Base-by-base conservation (phyloP, 2,329 filamentous ascomycete species). In the Claviceps spartinae region DNA sequence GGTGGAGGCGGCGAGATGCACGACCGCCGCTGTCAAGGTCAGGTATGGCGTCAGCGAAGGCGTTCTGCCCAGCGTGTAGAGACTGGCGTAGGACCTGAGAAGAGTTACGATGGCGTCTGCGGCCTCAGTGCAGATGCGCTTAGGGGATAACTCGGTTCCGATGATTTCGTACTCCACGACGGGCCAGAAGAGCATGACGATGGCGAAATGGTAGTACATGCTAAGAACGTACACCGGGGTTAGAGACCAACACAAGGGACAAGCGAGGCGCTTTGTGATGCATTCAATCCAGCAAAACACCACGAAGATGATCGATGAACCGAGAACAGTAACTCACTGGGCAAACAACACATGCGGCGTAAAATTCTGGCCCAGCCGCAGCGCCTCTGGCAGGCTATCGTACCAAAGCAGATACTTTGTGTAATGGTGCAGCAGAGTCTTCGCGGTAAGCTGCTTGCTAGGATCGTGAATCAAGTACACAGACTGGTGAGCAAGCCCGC, bases 331-430 rank as follows among this genome's bases (percentile, higher is more conserved):
- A 30, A 59, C 84, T 72, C 70, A 87, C 84, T 88, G 84, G 41
- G 84, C 76, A 55, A 85, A 82, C n/a, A 88, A 67, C 38, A 87
- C 82, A 44, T 85, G 79, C 14, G 85, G 83, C 3, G 83, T 82
- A 48, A 85, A 85, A 56, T 82, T 85, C 53, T 83, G 76, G 2
- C 80, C 79, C 3, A 87, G 64, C 18, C 76, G 72, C 47, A 88
- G 69, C 1, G 78, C 74, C 52, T 78, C 73, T 0, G 84, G 84
- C 53, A 88, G 76, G 24, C 69, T 71, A 52, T 79, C 77, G 62
- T 87, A 86, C 85, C 84, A 88, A 48, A 78, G 75, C 8, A 85
- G 72, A 58, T 85, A 88, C 57, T 81, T 75, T 0, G 76, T 79
- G 57, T 88, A 86, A 22, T 79, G 77, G 45, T 71, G 73, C 4